Base-by-base conservation (phyloP, 495 filamentous ascomycete genomes). In the Cetradonia linearis region DNA sequence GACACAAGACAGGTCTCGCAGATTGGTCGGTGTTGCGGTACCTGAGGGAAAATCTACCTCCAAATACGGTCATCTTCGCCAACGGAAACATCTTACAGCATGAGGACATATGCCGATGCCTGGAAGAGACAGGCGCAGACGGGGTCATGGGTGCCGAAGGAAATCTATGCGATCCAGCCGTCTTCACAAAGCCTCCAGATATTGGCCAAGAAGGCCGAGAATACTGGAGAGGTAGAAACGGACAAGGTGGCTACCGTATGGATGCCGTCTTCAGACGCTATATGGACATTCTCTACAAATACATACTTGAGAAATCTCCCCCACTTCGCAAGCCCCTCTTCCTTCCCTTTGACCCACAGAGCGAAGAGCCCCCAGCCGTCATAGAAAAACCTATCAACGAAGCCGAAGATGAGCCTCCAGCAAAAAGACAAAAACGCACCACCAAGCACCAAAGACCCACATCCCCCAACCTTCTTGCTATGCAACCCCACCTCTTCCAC, bases 101-200 rank as follows among this genome's bases (percentile, higher is more conserved):
- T 58, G 86, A 80, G 2, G 94, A 97, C 69, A 73, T 97, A n/a
- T 79, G 83, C 37, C 70, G 69, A 36, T 99, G 93, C 67, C 73
- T 97, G 16, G 78, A 82, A 61, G 86, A 76, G n/a, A 98, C 93
- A 0, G 89, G 89, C 16, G 92, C 84, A 1, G 93, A 98, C 71
- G 93, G 80, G 16, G 86, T 98, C 36, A 97, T 98, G 93, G 89
- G 83, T 62, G 93, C 93, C 1, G 93, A 98, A 67, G 92, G 90
- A 2, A 95, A 95, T 66, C 78, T 98, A 1, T 88, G 86, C 64
- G 91, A 98, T 69, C 93, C 93, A 0, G 82, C 84, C 1, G 86
- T 97, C 37, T 97, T 97, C 70, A 83, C 83, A 44, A 72, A 79
- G 48, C 77, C 83, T 14, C 89, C 88, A 1, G 66, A 77, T 1